A percentile compares a stretch with the other conserved stretches of the same genome.
phyloP scores from a whole-genome alignment of 805 yeast genomes.

The Hagleromyces aurorensis region DNA sequence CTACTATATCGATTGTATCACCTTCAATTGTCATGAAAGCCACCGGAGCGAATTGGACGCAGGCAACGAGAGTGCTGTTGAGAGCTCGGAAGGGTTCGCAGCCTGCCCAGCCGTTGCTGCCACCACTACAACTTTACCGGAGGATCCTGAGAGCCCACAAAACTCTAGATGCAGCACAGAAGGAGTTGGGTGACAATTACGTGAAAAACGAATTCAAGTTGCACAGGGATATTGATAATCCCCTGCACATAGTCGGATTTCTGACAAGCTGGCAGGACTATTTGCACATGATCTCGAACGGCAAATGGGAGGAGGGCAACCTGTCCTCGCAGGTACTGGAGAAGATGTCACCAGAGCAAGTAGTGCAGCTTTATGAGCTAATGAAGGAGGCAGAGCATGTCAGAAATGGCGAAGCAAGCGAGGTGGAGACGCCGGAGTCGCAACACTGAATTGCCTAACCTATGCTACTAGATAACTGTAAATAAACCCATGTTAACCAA shows the following conservation, averaged over 20 bases:
- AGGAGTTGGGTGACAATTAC: slow-evolving; percentile 81
- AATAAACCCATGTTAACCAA: no score
- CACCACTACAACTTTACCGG: slow-evolving; percentile 74
- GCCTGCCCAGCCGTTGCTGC: slow-evolving; percentile 47
- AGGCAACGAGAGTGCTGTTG: slow-evolving; percentile 5
- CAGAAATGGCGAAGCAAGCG: slow-evolving; percentile 5
- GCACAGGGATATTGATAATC: slow-evolving; percentile 76
- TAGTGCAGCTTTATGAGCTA: slow-evolving; percentile 70
- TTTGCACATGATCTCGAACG: slow-evolving; percentile 49
- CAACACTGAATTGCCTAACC: no score
- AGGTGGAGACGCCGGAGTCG: no score
- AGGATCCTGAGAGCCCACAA: slow-evolving; percentile 78
- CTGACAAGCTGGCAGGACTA: slow-evolving; percentile 92
- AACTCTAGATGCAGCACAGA: slow-evolving; percentile 54
- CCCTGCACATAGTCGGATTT: slow-evolving; percentile 89
- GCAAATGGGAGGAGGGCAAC: slow-evolving; percentile 54
- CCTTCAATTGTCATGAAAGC: slow-evolving; percentile 2
- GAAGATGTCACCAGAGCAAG: slow-evolving; percentile 86
- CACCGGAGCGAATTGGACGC: slow-evolving; percentile 1
- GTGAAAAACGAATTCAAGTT: slow-evolving; percentile 85
- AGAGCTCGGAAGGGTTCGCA: slow-evolving; percentile 8
- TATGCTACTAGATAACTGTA: no score
- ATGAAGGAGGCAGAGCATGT: slow-evolving; percentile 59
- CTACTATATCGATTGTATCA: not conserved
- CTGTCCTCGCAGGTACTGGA: slow-evolving; percentile 60